Conservation (phyloP, 805 yeast species). For the Teunomyces gatunensis region DNA sequence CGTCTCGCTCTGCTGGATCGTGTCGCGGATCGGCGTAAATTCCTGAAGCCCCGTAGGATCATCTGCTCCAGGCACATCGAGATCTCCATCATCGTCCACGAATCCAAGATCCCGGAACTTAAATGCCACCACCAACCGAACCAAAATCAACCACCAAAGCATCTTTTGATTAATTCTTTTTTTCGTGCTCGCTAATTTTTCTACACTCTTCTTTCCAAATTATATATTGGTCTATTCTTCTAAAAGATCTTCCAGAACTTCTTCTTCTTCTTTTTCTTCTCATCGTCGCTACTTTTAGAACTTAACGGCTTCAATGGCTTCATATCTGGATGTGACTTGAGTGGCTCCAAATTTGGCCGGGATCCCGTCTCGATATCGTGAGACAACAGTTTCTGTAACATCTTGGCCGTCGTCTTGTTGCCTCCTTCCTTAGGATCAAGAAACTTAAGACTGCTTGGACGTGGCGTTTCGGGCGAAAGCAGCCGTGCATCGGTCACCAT, state of each 20-base stretch:
- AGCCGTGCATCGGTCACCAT: constrained; percentile 8
- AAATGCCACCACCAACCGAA: not conserved
- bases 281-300: not conserved
- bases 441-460: constrained; percentile 30
- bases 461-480: constrained; percentile 18
- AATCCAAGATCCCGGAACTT: not conserved
- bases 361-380: constrained; percentile 28
- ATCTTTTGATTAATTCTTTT: not conserved
- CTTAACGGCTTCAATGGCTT: constrained; percentile 3
- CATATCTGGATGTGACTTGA: constrained; percentile 40
- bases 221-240: not conserved
- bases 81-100: not conserved
- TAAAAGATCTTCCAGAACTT: constrained; percentile 36
- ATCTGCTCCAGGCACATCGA: not conserved
- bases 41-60: constrained; percentile 31
- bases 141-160: not conserved
- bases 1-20: constrained; percentile 35
- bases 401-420: constrained; percentile 4
- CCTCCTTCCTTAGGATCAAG: constrained; percentile 12
- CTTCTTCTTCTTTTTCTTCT: constrained; percentile 20
- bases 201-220: not conserved
- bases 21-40: constrained; percentile 34
- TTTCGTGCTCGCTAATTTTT: not conserved
- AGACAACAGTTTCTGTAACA: constrained; percentile 34
- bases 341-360: constrained; percentile 32